Base-by-base conservation (phyloP, 2,329 filamentous ascomycete genomes). In the Xylaria sp. region DNA sequence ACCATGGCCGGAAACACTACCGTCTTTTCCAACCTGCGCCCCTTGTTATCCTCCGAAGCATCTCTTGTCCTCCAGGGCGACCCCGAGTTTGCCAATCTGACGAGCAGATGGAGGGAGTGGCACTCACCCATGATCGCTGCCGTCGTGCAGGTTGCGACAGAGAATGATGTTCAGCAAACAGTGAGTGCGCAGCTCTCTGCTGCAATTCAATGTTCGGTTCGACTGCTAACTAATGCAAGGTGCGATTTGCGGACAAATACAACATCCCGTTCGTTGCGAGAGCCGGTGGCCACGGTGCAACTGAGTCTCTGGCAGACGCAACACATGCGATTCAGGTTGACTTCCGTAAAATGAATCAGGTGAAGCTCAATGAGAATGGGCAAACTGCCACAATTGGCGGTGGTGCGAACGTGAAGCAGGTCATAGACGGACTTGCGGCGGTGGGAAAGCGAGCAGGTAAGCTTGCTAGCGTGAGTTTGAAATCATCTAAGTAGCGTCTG, bases 331-430 rank as follows among this genome's bases (percentile, higher is more conserved):
- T 75, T 31, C 71, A 74, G 36, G 72, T 77, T n/a, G 74, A 75
- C 20, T 63, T 75, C 23, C 74, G 77, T 25, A 46, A 68, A 33
- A 61, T 81, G 28, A 76, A 75, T 52, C 62, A 73, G 4, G 64
- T 80, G 36, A 70, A 52, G 8, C 64, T 81, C 8, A 71, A 75
- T 1, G 48, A 68, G 15, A 75, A 79, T 67, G 78, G 78, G 6
- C 67, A 69, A 2, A 74, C 72, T 8, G 79, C 75, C 8, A 78
- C 69, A 0, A 73, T 81, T 54, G 79, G 76, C 6, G 79, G 77
- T 8, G 80, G 80, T 7, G 71, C 74, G 12, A 74, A 70, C 20
- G 73, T 74, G 7, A 76, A 77, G 49, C 70, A 77, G 6, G 59
- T 80, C 20, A 76, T 74, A 0, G 72, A 73, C 15, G 64, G 67